Evolutionary conservation across 2,329 filamentous ascomycete genomes (phyloP).

Genomic region (Microdochium bolleyi): DNA sequence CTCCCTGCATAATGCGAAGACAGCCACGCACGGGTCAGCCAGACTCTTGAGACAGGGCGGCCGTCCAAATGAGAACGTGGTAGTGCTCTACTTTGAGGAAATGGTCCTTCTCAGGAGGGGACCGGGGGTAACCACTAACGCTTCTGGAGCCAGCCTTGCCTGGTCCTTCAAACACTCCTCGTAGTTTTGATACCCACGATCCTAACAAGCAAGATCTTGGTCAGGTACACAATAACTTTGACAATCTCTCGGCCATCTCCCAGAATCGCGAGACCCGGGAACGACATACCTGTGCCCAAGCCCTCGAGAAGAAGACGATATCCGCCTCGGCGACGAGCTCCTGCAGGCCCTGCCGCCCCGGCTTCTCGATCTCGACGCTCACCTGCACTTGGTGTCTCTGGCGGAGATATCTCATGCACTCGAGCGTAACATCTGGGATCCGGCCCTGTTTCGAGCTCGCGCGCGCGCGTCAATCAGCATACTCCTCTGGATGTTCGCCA

Average conservation of each 20-base stretch:
- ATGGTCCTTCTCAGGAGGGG: no score
- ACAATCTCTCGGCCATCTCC: no score
- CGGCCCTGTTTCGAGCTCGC: constrained; percentile 41
- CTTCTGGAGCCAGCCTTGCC: constrained; percentile 20
- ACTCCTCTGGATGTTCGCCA: no score
- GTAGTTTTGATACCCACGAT: constrained; percentile 18
- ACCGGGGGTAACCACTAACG: constrained; percentile 19
- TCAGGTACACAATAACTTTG: no score
- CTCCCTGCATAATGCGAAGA: constrained; percentile 20
- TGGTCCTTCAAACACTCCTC: constrained; percentile 19
- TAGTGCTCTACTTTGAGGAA: no score
- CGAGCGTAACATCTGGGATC: constrained; percentile 49
- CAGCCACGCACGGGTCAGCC: no score
- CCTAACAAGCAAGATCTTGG: constrained; percentile 7
- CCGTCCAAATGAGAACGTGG: no score
- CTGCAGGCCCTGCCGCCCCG: constrained; percentile 49
- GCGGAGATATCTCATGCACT: constrained; percentile 51
- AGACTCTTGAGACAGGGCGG: no score
- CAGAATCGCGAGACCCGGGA: constrained; percentile 5
- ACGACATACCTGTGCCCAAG: constrained; percentile 55
- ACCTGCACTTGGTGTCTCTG: constrained; percentile 35
- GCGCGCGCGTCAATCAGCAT: no score
- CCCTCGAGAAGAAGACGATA: constrained; percentile 65
- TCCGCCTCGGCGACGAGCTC: constrained; percentile 55
- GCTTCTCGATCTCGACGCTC: constrained; percentile 69